These are phyloP conservation scores for Recurvomyces mirabilis DNA, from an alignment of 495 filamentous ascomycete genomes.

Conservation along the genomic window DNA sequence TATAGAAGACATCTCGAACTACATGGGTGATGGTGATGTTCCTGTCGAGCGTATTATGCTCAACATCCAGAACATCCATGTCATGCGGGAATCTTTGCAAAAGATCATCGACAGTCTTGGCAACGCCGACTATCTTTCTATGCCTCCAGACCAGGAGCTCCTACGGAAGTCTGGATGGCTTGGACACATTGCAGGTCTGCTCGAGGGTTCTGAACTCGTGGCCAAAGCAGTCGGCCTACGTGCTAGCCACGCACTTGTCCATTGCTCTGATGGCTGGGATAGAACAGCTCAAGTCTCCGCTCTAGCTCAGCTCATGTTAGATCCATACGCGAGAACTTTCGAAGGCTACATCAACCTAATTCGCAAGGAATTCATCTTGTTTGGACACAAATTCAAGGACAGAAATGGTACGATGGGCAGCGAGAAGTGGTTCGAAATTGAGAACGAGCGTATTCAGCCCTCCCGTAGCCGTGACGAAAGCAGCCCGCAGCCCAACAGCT, in stretches of 20 bases:
- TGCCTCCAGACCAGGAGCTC: slow-evolving; percentile 73
- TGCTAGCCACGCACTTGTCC: slow-evolving; percentile 89
- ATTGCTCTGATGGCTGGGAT: slow-evolving; percentile 98
- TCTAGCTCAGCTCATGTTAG: slow-evolving; percentile 84
- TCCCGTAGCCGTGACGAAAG: slow-evolving; percentile 7
- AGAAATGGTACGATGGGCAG: slow-evolving; percentile 74
- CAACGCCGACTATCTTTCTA: slow-evolving; percentile 75
- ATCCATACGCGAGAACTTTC: slow-evolving; percentile 90
- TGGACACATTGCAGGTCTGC: slow-evolving; percentile 73
- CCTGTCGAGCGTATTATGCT: slow-evolving; percentile 68
- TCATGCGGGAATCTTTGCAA: slow-evolving; percentile 86
- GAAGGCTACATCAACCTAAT: slow-evolving; percentile 92
- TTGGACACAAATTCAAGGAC: slow-evolving; percentile 93
- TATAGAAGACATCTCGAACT: slow-evolving; percentile 97
- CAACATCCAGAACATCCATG: slow-evolving; percentile 98
- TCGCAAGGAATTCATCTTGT: slow-evolving; percentile 97
- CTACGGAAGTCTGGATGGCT: slow-evolving; percentile 81
- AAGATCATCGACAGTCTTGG: slow-evolving; percentile 86
- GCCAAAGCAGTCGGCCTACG: slow-evolving; percentile 80
- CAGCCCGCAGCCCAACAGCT: slow-evolving; percentile 1
- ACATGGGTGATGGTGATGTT: slow-evolving; percentile 53
- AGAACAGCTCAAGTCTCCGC: slow-evolving; percentile 91
- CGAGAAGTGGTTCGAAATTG: slow-evolving; percentile 90
- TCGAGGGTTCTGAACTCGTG: slow-evolving; percentile 77
- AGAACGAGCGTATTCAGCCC: slow-evolving; percentile 50